Evolutionary conservation across 305 asterid genomes (phyloP).

Genomic region (Fraxinus platypoda): DNA sequence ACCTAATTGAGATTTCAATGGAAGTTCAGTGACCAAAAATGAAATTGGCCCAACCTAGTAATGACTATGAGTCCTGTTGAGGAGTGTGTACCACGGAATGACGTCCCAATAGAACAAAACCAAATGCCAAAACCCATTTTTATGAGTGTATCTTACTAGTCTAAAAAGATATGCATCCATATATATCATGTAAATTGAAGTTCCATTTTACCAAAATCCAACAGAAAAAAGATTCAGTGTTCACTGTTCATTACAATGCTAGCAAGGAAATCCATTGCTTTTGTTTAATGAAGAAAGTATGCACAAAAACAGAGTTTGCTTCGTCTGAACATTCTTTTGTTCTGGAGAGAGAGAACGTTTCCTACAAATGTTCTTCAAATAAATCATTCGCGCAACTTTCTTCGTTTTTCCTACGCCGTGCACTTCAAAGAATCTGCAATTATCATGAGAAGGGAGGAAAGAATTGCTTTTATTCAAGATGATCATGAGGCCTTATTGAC

Average conservation of each 20-base stretch:
- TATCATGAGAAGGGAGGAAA: not conserved
- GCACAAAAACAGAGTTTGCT: not conserved
- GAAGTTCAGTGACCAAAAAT: not conserved
- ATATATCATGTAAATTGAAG: not conserved
- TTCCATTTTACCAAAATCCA: not conserved
- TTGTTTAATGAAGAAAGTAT: not conserved
- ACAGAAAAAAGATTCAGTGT: not conserved
- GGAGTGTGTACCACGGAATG: not conserved
- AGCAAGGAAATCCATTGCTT: not conserved
- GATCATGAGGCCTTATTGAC: conserved; percentile 94
- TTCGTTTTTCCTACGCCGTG: not conserved
- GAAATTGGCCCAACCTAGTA: not conserved
- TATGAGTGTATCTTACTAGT: not conserved
- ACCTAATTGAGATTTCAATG: not conserved
- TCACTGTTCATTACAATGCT: not conserved
- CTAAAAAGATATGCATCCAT: not conserved
- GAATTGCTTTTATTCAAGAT: conserved; percentile 59
- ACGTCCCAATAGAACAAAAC: not conserved
- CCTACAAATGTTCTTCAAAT: not conserved
- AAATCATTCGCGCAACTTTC: not conserved
- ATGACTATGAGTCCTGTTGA: not conserved
- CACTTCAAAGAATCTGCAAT: not conserved
- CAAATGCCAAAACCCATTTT: not conserved
- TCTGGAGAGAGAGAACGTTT: not conserved
- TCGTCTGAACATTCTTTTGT: not conserved